These are phyloP conservation scores for Coffea humblotiana DNA, from an alignment of 305 asterid genomes.

Conservation along the genomic window DNA sequence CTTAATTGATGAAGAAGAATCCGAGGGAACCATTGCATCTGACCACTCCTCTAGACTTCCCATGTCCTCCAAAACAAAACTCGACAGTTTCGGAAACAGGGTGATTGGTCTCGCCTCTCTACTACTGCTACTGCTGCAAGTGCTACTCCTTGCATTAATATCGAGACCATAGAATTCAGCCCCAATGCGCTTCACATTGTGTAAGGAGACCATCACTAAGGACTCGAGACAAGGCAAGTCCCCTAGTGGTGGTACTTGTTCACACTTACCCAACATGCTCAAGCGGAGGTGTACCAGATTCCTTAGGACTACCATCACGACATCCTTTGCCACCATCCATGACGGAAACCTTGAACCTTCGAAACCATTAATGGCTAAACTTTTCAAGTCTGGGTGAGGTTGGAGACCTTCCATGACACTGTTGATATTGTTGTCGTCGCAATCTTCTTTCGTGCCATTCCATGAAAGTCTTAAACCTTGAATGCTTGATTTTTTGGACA, in stretches of 20 bases:
- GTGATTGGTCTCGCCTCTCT: not conserved
- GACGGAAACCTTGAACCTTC: slow-evolving; percentile 18
- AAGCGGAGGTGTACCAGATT: not conserved
- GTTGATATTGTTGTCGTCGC: not conserved
- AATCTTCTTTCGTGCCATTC: slow-evolving; percentile 4
- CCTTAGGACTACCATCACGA: not conserved
- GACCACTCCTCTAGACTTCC: not conserved
- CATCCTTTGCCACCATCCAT: slow-evolving; percentile 17
- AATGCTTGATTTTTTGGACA: slow-evolving; percentile 23
- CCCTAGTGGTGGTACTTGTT: slow-evolving; percentile 9
- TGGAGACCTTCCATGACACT: slow-evolving; percentile 25
- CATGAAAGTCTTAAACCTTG: slow-evolving; percentile 17
- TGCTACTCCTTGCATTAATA: not conserved
- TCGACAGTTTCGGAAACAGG: not conserved
- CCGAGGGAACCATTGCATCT: not conserved
- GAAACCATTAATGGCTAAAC: slow-evolving; percentile 11
- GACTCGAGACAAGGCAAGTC: not conserved
- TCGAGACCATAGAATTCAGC: slow-evolving; percentile 10
- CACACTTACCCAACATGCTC: not conserved
- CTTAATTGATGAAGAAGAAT: not conserved
- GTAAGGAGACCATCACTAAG: not conserved
- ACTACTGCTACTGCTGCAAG: too few species aligned
- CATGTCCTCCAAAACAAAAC: fast-evolving
- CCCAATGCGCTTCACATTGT: slow-evolving; percentile 1
- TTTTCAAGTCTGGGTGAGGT: slow-evolving; percentile 22